Base-by-base conservation (phyloP, 169 alveolate species). In the Ichthyophthirius multifiliis region DNA sequence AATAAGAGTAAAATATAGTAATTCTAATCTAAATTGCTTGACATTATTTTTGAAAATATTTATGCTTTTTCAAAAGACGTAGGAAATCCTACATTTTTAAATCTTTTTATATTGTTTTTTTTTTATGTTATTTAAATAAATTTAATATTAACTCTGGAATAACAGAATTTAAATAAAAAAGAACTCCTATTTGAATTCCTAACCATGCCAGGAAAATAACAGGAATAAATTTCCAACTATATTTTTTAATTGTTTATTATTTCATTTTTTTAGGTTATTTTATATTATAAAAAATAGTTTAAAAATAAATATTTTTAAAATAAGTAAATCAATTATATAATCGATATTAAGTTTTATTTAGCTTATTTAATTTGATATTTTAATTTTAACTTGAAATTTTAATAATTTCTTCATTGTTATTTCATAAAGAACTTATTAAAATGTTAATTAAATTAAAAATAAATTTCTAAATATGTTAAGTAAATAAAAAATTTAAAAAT, bases 211-310 rank as follows among this genome's bases (percentile, higher is more conserved):
- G 6, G 37, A 74, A 74, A n/a, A 74, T 18, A 15, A 48, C 27
- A 4, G 82, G 82, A 34, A 74, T 16, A 18, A 43, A 74, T 74
- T 74, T 74, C 82, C 82, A 74, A 35, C 67, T 43, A 12, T 65
- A 65, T 65, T 65, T 65, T 13, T 55, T 34, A 7, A 55, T 23
- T n/a, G n/a, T n/a, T n/a, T n/a, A n/a, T n/a, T n/a, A n/a, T n/a
- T n/a, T n/a, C n/a, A n/a, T n/a, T n/a, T n/a, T n/a, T n/a, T n/a
- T n/a, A n/a, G n/a, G n/a, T n/a, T n/a, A n/a, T n/a, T n/a, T n/a
- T n/a, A n/a, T n/a, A n/a, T n/a, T n/a, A n/a, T n/a, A n/a, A n/a
- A n/a, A n/a, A n/a, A n/a, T n/a, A n/a, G n/a, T n/a, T n/a, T n/a
- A n/a, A n/a, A n/a, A n/a, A n/a, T n/a, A n/a, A n/a, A n/a, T n/a